Conservation (phyloP, 129 eudicot species). For the Arctium minus region DNA sequence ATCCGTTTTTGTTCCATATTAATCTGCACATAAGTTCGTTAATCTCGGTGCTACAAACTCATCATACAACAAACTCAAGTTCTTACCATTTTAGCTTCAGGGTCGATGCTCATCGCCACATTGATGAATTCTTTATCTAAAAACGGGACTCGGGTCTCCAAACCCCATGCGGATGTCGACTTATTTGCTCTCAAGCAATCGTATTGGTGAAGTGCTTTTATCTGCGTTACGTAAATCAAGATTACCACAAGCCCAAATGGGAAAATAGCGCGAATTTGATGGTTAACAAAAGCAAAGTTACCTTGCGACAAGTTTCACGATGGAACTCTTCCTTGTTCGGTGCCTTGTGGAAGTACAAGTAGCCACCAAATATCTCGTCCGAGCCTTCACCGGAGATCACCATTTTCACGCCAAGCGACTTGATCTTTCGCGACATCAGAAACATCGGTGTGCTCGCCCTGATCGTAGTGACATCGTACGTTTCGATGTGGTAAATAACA, state of each 20-base stretch:
- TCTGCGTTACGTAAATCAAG: constrained; percentile 21
- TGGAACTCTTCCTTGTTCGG: constrained; percentile 94
- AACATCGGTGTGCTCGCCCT: constrained; percentile 97
- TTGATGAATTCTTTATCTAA: constrained; percentile 85
- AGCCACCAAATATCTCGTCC: constrained; percentile 93
- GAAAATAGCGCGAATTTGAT: neutral
- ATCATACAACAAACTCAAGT: neutral
- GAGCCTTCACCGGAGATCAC: constrained; percentile 96
- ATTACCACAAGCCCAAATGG: neutral
- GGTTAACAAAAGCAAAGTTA: neutral
- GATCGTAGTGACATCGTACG: constrained; percentile 83
- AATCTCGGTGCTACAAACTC: neutral
- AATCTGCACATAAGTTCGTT: constrained; percentile 36
- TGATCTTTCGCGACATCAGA: constrained; percentile 91
- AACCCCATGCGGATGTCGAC: constrained; percentile 96
- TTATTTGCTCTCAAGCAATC: constrained; percentile 94
- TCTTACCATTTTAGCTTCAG: constrained; percentile 82
- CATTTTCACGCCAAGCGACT: constrained; percentile 91
- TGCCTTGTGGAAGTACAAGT: constrained; percentile 89
- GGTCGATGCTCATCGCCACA: constrained; percentile 86
- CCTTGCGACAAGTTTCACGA: constrained; percentile 76
- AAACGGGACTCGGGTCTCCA: constrained; percentile 95
- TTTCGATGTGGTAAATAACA: constrained; percentile 85
- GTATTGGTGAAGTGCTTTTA: constrained; percentile 80
- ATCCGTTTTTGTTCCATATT: constrained; percentile 55